phyloP scores from a whole-genome alignment of 2,329 filamentous ascomycete genomes.

The Dichotomopilus funicola region DNA sequence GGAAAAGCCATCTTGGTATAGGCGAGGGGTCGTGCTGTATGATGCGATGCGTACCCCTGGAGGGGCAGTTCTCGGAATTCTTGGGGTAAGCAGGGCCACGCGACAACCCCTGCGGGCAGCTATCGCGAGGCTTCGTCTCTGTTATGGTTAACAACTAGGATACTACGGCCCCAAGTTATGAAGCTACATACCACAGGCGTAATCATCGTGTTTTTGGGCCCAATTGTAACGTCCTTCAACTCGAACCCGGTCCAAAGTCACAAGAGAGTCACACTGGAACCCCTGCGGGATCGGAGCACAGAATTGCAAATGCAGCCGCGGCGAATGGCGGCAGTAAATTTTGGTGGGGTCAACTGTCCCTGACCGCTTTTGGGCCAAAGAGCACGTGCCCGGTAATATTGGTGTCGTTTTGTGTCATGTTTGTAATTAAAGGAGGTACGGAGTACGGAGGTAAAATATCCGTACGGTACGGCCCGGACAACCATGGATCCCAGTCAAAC shows the following conservation, averaged over 20 bases:
- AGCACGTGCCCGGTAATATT: background rate
- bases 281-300: slow-evolving; percentile 12
- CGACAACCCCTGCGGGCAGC: slow-evolving; percentile 23
- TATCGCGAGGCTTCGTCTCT: slow-evolving; percentile 28
- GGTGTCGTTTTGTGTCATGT: background rate
- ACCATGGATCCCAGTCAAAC: too few relatives aligned
- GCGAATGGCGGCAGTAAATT: slow-evolving; percentile 15
- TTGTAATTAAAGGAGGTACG: background rate
- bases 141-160: background rate
- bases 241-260: background rate
- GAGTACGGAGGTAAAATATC: background rate
- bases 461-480: too few relatives aligned
- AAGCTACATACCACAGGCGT: slow-evolving; percentile 18
- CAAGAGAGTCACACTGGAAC: background rate
- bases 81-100: slow-evolving; percentile 12
- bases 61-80: slow-evolving; percentile 3
- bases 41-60: slow-evolving; percentile 10
- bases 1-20: slow-evolving; percentile 52
- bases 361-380: slow-evolving; percentile 2
- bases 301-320: slow-evolving; percentile 12
- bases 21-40: slow-evolving; percentile 21
- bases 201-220: slow-evolving; percentile 17
- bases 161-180: background rate
- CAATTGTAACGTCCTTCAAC: slow-evolving; percentile 6
- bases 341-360: slow-evolving; percentile 6